Evolutionary conservation across 768 basidiomycete genomes (phyloP), one percentile per base, ranked within the genome.

Genomic region (Naganishia randhawae): DNA sequence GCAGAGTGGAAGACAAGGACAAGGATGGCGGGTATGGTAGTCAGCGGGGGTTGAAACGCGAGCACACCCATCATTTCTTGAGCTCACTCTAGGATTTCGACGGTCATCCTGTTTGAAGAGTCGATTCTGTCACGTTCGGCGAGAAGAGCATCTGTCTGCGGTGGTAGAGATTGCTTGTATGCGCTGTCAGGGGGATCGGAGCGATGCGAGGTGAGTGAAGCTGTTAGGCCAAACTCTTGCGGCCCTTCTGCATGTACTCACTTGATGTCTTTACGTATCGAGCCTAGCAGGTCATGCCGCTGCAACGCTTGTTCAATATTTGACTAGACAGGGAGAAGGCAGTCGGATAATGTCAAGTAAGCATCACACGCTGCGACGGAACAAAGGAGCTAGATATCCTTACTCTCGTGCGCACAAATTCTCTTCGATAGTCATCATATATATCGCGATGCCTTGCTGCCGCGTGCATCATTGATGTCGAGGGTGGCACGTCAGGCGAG

Each of bases 251-350:
- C n/a, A 22, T 0, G 27, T 33, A 80, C 88, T 51, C 73, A 95
- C 94, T 92, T 92, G 72, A 98, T 98, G 74, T 99, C 96, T 73
- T 94, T 92, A 71, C 94, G 85, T 3, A 98, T 94, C 9, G 91
- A 92, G 51, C 85, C 87, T 25, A 99, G 84, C 17, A 99, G 82
- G 76, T 91, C 95, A 0, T 88, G 89, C 76, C 92, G 87, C 74
- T 94, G 89, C 51, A 94, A 80, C 0, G 92, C 91, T 66, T 86
- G 84, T 73, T 91, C 85, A 25, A 92, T 86, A 77, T 91, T 94
- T 25, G 84, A 82, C 92, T 89, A 72, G 7, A 70, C 66, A 19
- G 33, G 5, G n/a, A 53, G 3, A 41, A 2, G 10, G 13, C 50
- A 13, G 16, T 45, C 8, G 17, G 19, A 5, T 25, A 31, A 41